phyloP scores from a whole-genome alignment of 2,329 filamentous ascomycete species.

The Helotiales sp. region DNA sequence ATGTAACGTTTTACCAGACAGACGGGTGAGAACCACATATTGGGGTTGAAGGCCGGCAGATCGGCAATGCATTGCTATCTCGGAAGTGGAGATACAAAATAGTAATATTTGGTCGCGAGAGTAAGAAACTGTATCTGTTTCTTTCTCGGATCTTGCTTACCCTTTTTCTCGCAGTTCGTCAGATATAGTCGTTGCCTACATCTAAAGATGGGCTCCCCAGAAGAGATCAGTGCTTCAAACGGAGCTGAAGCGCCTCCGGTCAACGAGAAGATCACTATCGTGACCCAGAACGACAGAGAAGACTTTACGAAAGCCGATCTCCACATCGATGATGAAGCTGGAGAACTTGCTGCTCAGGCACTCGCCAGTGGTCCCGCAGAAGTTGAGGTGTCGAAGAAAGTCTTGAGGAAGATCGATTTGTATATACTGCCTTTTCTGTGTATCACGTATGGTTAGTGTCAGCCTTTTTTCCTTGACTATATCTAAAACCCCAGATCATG shows the following conservation, averaged over 20 bases:
- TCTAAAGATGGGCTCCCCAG: slow-evolving; percentile 8
- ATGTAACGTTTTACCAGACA: background rate
- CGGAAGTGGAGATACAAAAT: background rate
- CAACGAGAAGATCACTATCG: slow-evolving; percentile 14
- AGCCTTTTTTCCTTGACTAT: background rate
- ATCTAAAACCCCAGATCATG: background rate
- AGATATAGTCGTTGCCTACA: background rate
- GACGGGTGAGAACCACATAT: background rate
- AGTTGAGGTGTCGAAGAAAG: slow-evolving; percentile 23
- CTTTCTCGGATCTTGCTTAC: background rate
- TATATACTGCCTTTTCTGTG: slow-evolving; percentile 25
- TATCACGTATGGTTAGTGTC: slow-evolving; percentile 32
- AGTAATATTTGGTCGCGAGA: background rate
- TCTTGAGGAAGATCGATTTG: slow-evolving; percentile 26
- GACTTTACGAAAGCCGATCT: slow-evolving; percentile 19
- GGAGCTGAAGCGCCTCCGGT: background rate
- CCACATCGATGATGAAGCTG: slow-evolving; percentile 35
- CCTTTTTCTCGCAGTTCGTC: background rate
- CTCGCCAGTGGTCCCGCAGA: slow-evolving; percentile 32
- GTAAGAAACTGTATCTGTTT: background rate
- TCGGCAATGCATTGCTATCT: background rate
- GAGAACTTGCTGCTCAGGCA: slow-evolving; percentile 38
- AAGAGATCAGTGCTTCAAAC: slow-evolving; percentile 2
- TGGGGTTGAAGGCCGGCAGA: background rate
- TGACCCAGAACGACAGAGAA: slow-evolving; percentile 1